Evolutionary conservation across 208 protist genomes (phyloP).

Genomic region (Herpetomonas tarakana): DNA sequence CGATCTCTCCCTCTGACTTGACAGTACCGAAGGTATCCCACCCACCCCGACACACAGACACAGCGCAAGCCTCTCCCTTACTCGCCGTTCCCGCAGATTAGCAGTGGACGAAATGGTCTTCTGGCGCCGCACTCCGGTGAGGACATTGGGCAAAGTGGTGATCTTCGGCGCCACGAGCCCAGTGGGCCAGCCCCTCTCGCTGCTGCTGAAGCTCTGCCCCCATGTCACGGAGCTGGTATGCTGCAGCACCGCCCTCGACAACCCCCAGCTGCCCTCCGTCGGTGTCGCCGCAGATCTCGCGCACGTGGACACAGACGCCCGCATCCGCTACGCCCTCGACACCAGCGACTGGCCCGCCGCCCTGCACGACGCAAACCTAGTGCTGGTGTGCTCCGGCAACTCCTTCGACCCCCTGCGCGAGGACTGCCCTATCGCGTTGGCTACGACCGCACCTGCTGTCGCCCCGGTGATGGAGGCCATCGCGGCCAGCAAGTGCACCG

Average conservation of each 20-base stretch:
- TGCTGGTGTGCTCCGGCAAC: constrained; percentile 88
- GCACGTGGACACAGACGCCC: constrained; percentile 67
- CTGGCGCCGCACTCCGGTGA: constrained; percentile 12
- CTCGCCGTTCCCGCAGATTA: too few species aligned
- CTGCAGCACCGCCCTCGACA: constrained; percentile 46
- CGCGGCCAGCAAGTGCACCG: constrained; percentile 66
- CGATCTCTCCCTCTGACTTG: too few species aligned
- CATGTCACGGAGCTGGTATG: constrained; percentile 77
- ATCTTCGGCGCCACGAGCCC: constrained; percentile 90
- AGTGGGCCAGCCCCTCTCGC: constrained; percentile 92
- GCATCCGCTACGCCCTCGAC: constrained; percentile 29
- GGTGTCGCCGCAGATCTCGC: constrained; percentile 75
- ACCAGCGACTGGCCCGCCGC: constrained; percentile 50
- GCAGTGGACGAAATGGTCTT: too few species aligned
- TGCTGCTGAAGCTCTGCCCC: constrained; percentile 88
- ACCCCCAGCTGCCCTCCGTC: constrained; percentile 15
- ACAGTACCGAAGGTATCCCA: too few species aligned
- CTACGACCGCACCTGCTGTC: constrained; percentile 72
- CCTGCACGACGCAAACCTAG: constrained; percentile 73
- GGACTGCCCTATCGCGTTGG: constrained; percentile 87
- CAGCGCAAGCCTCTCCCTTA: too few species aligned
- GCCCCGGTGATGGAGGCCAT: constrained; percentile 65
- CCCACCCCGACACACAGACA: too few species aligned
- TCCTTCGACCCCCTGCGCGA: constrained; percentile 89
- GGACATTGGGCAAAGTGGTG: constrained; percentile 64